Evolutionary conservation across 345 rosid genomes (phyloP), one percentile per base, ranked within the genome.

Genomic region (Cochlearia excelsa): DNA sequence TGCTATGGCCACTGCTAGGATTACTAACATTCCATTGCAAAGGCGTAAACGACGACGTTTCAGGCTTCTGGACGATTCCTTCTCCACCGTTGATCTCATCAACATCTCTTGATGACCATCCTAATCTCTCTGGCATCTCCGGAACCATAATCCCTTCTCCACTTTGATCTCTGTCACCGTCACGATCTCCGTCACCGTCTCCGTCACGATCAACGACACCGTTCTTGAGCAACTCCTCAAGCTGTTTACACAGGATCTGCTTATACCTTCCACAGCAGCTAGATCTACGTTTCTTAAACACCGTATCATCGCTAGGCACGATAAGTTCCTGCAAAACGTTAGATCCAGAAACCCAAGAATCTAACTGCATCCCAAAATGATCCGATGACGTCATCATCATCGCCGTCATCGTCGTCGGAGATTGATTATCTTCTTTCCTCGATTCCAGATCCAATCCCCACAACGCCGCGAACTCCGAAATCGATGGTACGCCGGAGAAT

Each of bases 401-500:
- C 10, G 46, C 7, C 54, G 6, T 58, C 51, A 0, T 48, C 47
- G 9, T 38, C 46, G 27, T 35, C 37, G 67, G 61, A 2, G 28
- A 61, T 23, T 42, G 26, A 6, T 30, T 58, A 34, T 53, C 71
- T 45, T 42, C 47, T 23, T 82, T 73, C 69, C 75, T 5, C 23
- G 23, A 16, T 16, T 73, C 75, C 0, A 85, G 47, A 74, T 80
- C 86, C 7, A 83, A 51, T 6, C 89, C 84, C 92, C 87, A 88
- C 6, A 74, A 5, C 0, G 76, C 73, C 0, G 86, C 89, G 51
- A 88, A 66, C 74, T 88, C 89, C 30, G 63, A 40, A 4, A 83
- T 83, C 4, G 86, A 75, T 0, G 92, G 87, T 34, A 89, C 83
- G 0, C 87, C 95, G 1, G 89, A 79, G 63, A 88, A 83, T 0